Base-by-base conservation (phyloP, 345 rosid genomes). In the Combretum micranthum region DNA sequence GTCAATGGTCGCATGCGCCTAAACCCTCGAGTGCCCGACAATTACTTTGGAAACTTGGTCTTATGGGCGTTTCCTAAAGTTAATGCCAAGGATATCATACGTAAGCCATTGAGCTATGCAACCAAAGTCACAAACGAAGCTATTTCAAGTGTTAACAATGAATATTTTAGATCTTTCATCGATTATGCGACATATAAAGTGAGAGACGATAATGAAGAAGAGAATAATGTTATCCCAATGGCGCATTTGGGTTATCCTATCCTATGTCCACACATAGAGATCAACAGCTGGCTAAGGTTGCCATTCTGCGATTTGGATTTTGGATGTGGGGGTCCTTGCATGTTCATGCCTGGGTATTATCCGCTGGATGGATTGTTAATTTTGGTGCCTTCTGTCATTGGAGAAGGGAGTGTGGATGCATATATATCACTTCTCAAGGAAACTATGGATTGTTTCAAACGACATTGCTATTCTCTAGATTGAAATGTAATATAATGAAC, bases 11-110 rank as follows among this genome's bases (percentile, higher is more conserved):
- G 72, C 4, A 50, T 17, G 44, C 49, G 64, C 32, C 16, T 63
- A 59, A 60, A 50, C 25, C 75, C 69, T 0, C 53, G 50, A 61
- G 52, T 60, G 4, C 69, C 75, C 1, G 63, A 67, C 60, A 63
- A 69, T 20, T 74, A 74, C 65, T 74, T 74, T 12, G 79, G 79
- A 12, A 75, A 75, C 64, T 61, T 70, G 52, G 79, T 70, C 47
- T 57, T 75, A 0, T 70, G 72, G 75, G 72, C 79, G 32, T 57
- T 64, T 12, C 72, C 68, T 1, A 63, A 42, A 23, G 56, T 70
- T 23, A 66, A 53, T 48, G 75, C 70, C 19, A 56, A 64, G n/a
- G 73, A 72, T 50, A 57, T 64, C 3, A 15, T 68, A 45, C 20
- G 43, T 8, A 47, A 72, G 61, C 70, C 68, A 6, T 19, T 69